Conservation (phyloP, 2,329 filamentous ascomycete species). For the Colletotrichum zoysiae region DNA sequence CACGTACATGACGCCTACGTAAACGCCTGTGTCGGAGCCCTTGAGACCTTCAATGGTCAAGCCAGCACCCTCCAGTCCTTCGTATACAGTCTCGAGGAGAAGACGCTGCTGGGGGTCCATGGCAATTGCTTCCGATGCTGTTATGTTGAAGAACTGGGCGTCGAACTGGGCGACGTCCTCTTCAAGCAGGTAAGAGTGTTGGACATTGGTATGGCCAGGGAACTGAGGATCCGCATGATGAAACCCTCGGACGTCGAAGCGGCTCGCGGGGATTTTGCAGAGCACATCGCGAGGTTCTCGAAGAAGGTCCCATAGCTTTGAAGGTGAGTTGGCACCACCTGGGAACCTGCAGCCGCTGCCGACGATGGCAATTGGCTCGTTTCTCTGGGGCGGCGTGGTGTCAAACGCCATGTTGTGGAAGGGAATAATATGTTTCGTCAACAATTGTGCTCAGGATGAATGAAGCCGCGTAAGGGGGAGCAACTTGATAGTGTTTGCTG, state of each 20-base stretch:
- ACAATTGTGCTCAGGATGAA: too few relatives aligned
- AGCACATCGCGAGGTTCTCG: conserved; percentile 31
- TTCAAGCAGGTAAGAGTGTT: conserved; percentile 43
- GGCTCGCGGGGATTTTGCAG: conserved; percentile 3
- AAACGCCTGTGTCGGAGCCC: not conserved
- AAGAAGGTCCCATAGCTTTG: conserved; percentile 43
- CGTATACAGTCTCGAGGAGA: conserved; percentile 52
- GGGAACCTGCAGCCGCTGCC: conserved; percentile 44
- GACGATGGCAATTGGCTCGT: conserved; percentile 45
- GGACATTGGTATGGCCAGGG: conserved; percentile 43
- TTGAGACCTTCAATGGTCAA: conserved; percentile 15
- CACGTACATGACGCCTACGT: not conserved
- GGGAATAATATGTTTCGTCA: too few relatives aligned
- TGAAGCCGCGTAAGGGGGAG: not conserved
- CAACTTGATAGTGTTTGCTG: not conserved
- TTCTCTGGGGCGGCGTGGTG: not conserved
- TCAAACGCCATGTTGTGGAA: not conserved
- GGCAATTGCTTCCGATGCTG: conserved; percentile 45
- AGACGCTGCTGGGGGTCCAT: conserved; percentile 52
- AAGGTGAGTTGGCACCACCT: conserved; percentile 42
- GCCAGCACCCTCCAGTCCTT: conserved; percentile 47
- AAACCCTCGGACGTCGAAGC: not conserved
- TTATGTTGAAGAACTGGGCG: conserved; percentile 48
- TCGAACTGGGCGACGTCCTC: conserved; percentile 45
- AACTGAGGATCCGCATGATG: not conserved